These are phyloP conservation scores for Pyrus bretschneideri DNA, from an alignment of 306 rosid genomes.

Conservation along the genomic window DNA sequence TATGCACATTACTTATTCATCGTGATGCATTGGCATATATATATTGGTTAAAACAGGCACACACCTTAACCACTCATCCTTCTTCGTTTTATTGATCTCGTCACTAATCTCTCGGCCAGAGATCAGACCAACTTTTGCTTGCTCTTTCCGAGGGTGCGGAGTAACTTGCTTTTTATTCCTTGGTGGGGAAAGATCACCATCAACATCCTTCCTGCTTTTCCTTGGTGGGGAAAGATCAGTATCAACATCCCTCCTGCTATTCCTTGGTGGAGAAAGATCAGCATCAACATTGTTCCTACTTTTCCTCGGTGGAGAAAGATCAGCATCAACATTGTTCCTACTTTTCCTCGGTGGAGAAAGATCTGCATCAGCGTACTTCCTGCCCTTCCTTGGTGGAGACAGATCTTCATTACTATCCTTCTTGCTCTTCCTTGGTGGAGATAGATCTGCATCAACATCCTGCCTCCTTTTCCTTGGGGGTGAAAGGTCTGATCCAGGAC, in stretches of 20 bases:
- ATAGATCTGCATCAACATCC: conserved; percentile 28
- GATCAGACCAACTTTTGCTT: conserved; percentile 56
- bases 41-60: not conserved
- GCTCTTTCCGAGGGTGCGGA: conserved; percentile 30
- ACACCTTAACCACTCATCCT: conserved; percentile 61
- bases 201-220: not conserved
- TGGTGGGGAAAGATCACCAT: conserved; percentile 55
- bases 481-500: conserved; percentile 44
- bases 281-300: conserved; percentile 24
- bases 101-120: conserved; percentile 71
- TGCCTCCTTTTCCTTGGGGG: conserved; percentile 56
- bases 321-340: conserved; percentile 1
- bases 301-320: conserved; percentile 72
- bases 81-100: conserved; percentile 62
- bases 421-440: conserved; percentile 18
- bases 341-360: conserved; percentile 12
- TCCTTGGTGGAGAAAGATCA: conserved; percentile 73
- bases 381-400: conserved; percentile 29
- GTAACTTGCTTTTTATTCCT: conserved; percentile 47
- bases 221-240: conserved; percentile 24
- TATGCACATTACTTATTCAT: not conserved
- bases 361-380: not conserved
- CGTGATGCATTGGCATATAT: not conserved
- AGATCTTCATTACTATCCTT: conserved; percentile 30
- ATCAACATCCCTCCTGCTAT: conserved; percentile 28